Evolutionary conservation across 164 flowering plant genomes (phyloP), one percentile per base, ranked within the genome.

Genomic region (Sextonia rubra): DNA sequence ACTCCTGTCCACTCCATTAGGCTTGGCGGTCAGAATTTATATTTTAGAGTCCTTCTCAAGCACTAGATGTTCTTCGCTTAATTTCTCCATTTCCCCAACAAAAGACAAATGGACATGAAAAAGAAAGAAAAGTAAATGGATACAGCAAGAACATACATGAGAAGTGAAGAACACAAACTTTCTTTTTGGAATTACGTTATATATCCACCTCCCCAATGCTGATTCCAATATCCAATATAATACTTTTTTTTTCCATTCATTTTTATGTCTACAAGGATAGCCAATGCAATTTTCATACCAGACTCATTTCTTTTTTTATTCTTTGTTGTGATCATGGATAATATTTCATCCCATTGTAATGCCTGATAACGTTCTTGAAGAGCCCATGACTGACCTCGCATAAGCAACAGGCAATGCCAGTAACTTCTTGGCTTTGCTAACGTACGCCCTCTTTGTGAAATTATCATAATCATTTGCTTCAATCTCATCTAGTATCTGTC

Each of bases 381-480:
- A 84, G 24, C 80, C 64, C 32, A 83, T 64, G 2, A 87, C 60
- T 1, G 97, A 81, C 74, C 76, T 91, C 1, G 84, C 85, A 76
- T 89, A 91, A 3, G 98, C 90, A 56, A 82, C 62, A 0, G 97
- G 98, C 75, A 93, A 79, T 29, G 93, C 78, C 55, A 80, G 66
- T 44, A 93, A 29, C 79, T 93, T 91, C 83, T 88, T 90, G 17
- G 86, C 82, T 78, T 90, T 91, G 79, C 89, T 79, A 3, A 93
- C 97, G 73, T 90, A 91, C 3, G 98, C 98, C 68, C 98, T 84
- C 80, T 81, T 93, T 0, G 93, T 86, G 85, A 93, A 91, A 80
- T 89, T 91, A 83, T 93, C 73, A 78, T 93, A 93, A 69, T 93
- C 98, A 30, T 93, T 91, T 0, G 91, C 97, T 80, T 93, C 93